Evolutionary conservation across 495 filamentous ascomycete species (phyloP), one percentile per base, ranked within the genome.

Genomic region (Hypoxylon subgilvum): DNA sequence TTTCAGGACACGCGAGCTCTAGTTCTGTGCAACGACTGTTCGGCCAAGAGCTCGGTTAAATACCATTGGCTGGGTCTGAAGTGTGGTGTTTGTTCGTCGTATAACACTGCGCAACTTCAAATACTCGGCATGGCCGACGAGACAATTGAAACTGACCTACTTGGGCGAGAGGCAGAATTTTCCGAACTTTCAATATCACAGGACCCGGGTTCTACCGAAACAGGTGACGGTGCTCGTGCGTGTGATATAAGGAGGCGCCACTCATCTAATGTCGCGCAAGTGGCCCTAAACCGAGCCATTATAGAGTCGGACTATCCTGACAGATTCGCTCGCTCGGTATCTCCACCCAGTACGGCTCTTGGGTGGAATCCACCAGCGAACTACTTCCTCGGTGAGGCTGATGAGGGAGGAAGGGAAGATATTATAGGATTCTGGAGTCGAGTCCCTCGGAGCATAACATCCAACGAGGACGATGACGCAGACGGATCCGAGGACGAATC

Each of bases 31-130:
- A 97, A 97, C 70, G 94, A 99, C 71, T 99, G 94, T 72, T 86
- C 84, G 32, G 88, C 88, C 14, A 96, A 92, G 69, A 89, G 86
- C 38, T 84, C 86, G 25, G 90, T 92, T 14, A 80, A 84, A 35
- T 99, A 95, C 66, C 94, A 99, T 69, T 99, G 95, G 90, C 75
- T 97, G 13, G 94, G 94, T 3, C 78, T 95, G 19, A 96, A 92
- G 74, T 99, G 94, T 71, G 84, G 84, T 19, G 82, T 91, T 41
- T 93, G 91, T 68, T 81, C 86, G 54, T 92, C 88, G 4, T 94
- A 92, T 66, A 95, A 96, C 68, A 96, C 91, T 10, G 84, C 82
- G 5, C 87, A 92, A 69, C 74, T 90, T 38, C 81, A 84, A 39
- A 78, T 93, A 23, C 58, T 61, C 3, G 68, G 68, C 10, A 42